Base-by-base conservation (phyloP, 1,139 yeast genomes). In the Saccharomycopsis crataegensis region DNA sequence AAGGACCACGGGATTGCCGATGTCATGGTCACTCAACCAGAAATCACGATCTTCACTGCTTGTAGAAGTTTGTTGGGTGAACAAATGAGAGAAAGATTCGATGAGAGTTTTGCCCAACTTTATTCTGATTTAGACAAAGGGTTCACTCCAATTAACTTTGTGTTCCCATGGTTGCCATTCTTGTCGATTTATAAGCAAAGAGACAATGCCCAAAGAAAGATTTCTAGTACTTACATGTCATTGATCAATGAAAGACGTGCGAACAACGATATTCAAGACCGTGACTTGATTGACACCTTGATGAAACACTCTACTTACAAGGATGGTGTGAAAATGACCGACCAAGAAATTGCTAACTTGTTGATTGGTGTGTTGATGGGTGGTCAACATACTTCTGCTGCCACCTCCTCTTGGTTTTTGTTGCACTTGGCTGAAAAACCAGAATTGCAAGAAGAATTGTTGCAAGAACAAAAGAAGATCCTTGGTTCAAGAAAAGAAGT, bases 311-410 rank as follows among this genome's bases (percentile, higher is more conserved):
- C 93, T 47, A 82, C 89, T 58, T 93, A 93, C 73, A 90, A 87
- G 69, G 99, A 93, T 67, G 99, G 99, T 61, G 82, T 83, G 48
- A 78, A 79, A 64, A 90, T 93, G 97, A 84, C 96, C 43, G 99
- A 94, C 68, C 84, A 84, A 67, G 96, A 93, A 72, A 89, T 93
- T 66, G 95, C 98, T 45, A 86, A 91, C 71, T 76, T 94, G 68
- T 76, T 90, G 70, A 93, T 93, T 70, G 99, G 98, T 68, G 83
- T 94, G 54, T 78, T 94, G 59, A 93, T 93, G 99, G 99, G 99
- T 63, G 99, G 99, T 59, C 99, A 93, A 74, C 99, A 93, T 70
- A 94, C 99, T 36, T 86, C 96, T 62, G 95, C 98, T 49, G 80
- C 98, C 33, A 93, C 99, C 32, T 87, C 96, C 49, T 87, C 97